phyloP scores from a whole-genome alignment of 2,329 filamentous ascomycete genomes.

The Colletotrichum salicis region DNA sequence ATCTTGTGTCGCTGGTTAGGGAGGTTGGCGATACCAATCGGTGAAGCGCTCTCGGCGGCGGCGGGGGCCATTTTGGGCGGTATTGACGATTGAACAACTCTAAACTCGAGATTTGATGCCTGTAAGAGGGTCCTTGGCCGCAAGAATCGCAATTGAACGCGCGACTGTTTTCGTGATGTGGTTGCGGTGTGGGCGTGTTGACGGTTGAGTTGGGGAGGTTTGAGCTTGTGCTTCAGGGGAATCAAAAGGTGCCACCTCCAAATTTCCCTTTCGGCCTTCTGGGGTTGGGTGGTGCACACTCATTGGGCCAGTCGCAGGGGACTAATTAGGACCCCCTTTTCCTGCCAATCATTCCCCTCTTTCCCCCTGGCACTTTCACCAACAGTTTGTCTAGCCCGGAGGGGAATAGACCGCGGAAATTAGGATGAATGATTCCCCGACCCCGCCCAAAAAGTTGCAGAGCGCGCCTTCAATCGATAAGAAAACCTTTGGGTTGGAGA shows the following conservation, averaged over 20 bases:
- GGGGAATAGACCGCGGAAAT: neutral
- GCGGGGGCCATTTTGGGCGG: constrained; percentile 65
- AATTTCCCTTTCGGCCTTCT: constrained; percentile 36
- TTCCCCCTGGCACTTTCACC: constrained; percentile 26
- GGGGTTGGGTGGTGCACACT: constrained; percentile 30
- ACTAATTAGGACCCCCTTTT: constrained; percentile 37
- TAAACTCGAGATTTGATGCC: constrained; percentile 21
- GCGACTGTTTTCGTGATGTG: constrained; percentile 36
- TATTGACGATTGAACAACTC: constrained; percentile 37
- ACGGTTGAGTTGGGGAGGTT: constrained; percentile 35
- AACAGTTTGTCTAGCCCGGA: neutral
- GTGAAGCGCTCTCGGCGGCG: constrained; percentile 70
- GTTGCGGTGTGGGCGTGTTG: constrained; percentile 35
- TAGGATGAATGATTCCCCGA: constrained; percentile 51
- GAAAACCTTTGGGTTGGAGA: constrained; percentile 31
- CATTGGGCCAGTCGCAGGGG: constrained; percentile 34
- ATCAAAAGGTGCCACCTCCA: constrained; percentile 39
- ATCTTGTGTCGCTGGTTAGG: constrained; percentile 82
- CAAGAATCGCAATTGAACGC: constrained; percentile 30
- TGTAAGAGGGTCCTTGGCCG: constrained; percentile 26
- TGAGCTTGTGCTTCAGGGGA: constrained; percentile 40
- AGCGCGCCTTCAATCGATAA: constrained; percentile 47
- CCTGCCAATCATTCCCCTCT: constrained; percentile 36
- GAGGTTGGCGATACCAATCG: constrained; percentile 80
- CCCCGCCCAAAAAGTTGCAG: constrained; percentile 43